Evolutionary conservation across 2,329 filamentous ascomycete genomes (phyloP).

Genomic region (Lasiodiplodia gonubiensis): DNA sequence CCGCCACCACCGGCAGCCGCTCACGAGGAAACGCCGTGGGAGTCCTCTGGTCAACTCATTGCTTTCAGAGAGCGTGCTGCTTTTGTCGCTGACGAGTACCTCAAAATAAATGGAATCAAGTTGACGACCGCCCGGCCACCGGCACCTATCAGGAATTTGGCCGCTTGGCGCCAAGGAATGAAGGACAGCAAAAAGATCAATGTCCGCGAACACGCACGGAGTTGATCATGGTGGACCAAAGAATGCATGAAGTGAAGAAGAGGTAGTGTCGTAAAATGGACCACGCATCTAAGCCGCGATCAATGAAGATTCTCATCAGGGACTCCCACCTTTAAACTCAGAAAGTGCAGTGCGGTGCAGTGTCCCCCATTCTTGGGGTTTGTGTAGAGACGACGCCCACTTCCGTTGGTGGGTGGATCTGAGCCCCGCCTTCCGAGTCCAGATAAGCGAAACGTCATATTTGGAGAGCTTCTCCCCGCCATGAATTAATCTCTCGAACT

Average conservation of each 20-base stretch:
- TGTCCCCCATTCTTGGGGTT: slow-evolving; percentile 3
- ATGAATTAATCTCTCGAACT: background rate
- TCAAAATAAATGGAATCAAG: background rate
- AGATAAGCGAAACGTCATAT: slow-evolving; percentile 25
- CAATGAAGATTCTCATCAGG: background rate
- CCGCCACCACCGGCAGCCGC: background rate
- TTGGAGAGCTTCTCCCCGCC: slow-evolving; percentile 8
- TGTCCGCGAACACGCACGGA: background rate
- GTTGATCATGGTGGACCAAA: background rate
- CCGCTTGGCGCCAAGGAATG: background rate
- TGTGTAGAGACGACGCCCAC: slow-evolving; percentile 4
- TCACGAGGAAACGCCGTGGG: background rate
- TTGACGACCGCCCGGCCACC: background rate
- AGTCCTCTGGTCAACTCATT: background rate
- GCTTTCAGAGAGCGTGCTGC: background rate
- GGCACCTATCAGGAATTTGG: background rate
- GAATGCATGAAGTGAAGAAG: background rate
- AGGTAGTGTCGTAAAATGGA: background rate
- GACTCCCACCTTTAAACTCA: background rate
- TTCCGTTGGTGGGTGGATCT: background rate
- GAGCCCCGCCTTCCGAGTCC: slow-evolving; percentile 1
- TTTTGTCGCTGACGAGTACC: background rate
- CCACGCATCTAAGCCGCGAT: no score
- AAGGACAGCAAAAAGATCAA: slow-evolving; percentile 1
- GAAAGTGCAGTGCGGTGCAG: background rate